Evolutionary conservation across 306 rosid genomes (phyloP), one percentile per base, ranked within the genome.

Genomic region (Coriaria nepalensis): DNA sequence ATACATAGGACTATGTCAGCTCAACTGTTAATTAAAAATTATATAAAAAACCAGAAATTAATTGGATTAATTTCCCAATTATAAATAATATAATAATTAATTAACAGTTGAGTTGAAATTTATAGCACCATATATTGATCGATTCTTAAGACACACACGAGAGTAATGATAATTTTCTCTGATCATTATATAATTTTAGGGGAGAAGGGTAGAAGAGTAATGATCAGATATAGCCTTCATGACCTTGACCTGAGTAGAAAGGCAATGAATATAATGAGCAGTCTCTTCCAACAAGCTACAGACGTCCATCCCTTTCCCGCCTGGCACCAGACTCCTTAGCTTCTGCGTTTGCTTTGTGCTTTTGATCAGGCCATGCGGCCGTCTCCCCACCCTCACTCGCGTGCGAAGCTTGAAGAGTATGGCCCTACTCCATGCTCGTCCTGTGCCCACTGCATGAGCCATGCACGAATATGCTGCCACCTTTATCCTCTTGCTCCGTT

Each of bases 211-310:
- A 34, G 37, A 49, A 45, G 71, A 66, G 4, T 56, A 55, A 13
- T 49, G 50, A 37, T 62, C 53, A 41, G 66, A 53, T 33, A 72
- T 49, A 45, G 57, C 56, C 41, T 73, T 57, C 79, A 68, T 73
- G 57, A 64, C 63, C 54, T 70, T 50, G 45, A 70, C 71, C 67
- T 70, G 76, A 1, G 62, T 6, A 5, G 56, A 6, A 34, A 70
- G 63, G 39, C 63, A 64, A 20, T 40, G 41, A 35, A 73, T 43
- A 45, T 60, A 68, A 9, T 73, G 63, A 7, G 69, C 68, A 56
- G 75, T 68, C 67, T 73, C 79, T 45, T 73, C 79, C 36, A 68
- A 54, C 68, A 73, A 68, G 33, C 41, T 64, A 53, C 59, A 43
- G 2, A 60, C 35, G 41, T 64, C 64, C 78, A 57, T 62, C 7